Base-by-base conservation (phyloP, 495 filamentous ascomycete species). In the Corynascus novoguineensis region DNA sequence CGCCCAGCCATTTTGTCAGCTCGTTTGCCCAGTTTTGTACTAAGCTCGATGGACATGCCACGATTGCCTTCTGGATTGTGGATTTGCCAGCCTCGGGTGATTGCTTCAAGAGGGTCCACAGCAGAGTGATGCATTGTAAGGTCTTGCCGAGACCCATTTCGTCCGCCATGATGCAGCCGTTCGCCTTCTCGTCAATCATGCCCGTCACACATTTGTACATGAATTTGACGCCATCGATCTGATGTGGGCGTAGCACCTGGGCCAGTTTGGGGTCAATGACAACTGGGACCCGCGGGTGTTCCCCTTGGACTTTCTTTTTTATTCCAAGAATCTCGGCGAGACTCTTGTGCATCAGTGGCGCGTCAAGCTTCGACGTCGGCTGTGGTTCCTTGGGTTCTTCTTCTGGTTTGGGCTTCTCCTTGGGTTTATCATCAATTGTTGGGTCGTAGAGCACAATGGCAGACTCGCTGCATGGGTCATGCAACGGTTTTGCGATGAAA, bases 101-200 rank as follows among this genome's bases (percentile, higher is more conserved):
- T 66, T 99, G 93, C 69, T 96, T 97, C 11, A 99, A 73, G 3
- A 99, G 75, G 11, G 92, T 97, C 93, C 93, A 99, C 81, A 99
- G 91, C 34, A 89, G 76, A 15, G 74, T 80, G 55, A 82, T 81
- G 65, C 78, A 82, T 61, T 80, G 75, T 1, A 95, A 78, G 12
- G 93, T 99, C 74, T 99, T 99, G 44, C 93, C 93, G 31, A 99
- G 72, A 42, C 93, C 93, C 93, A 99, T 99, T 64, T 96, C 93
- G 67, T 99, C 93, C 60, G 93, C 93, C 93, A 99, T 99, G 68
- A 99, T 99, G 68, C 93, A 97, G 0, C 93, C 93, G 72, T 97
- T 89, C 22, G 95, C 95, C 55, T 91, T 93, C 41, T 85, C 81
- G 67, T 99, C 93, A 60, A 97, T 85, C 81, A 97, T 78, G 6